phyloP scores from a whole-genome alignment of 768 basidiomycete species.

The Mycena galopus region DNA sequence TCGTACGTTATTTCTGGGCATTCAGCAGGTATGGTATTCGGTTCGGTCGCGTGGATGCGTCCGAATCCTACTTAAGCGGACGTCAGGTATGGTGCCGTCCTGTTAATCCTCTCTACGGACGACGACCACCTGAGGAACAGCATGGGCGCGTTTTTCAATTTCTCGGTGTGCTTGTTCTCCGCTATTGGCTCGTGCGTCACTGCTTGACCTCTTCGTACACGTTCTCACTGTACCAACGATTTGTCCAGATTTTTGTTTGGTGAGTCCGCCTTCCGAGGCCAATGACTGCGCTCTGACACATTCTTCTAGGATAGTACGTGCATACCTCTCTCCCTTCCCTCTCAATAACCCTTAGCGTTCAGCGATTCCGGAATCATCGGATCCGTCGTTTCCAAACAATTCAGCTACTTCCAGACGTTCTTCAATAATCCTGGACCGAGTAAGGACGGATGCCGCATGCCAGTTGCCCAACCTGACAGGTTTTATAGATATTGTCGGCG shows the following conservation, averaged over 20 bases:
- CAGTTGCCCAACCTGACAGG: neutral
- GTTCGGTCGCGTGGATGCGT: neutral
- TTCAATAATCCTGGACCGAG: constrained; percentile 47
- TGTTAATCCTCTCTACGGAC: neutral
- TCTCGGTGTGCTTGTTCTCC: constrained; percentile 33
- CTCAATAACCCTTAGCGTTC: neutral
- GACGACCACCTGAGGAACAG: neutral
- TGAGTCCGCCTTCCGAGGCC: neutral
- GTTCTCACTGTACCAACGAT: neutral
- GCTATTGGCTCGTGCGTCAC: constrained; percentile 34
- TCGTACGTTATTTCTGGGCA: neutral
- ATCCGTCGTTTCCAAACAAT: constrained; percentile 32
- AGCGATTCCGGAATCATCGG: constrained; percentile 38
- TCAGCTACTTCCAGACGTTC: constrained; percentile 28
- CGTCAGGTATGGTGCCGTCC: neutral
- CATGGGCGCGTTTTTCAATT: constrained; percentile 35
- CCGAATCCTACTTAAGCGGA: constrained; percentile 11
- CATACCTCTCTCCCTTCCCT: neutral
- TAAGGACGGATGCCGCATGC: neutral
- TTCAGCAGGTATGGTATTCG: neutral
- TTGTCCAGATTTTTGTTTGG: constrained; percentile 32
- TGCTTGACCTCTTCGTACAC: neutral
- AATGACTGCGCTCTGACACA: no score
- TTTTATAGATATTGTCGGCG: constrained; percentile 53
- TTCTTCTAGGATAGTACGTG: constrained; percentile 30